A percentile compares a stretch with the other conserved stretches of the same genome.
These are phyloP conservation scores for Viola odorata DNA, from an alignment of 345 rosid genomes.

Conservation along the genomic window DNA sequence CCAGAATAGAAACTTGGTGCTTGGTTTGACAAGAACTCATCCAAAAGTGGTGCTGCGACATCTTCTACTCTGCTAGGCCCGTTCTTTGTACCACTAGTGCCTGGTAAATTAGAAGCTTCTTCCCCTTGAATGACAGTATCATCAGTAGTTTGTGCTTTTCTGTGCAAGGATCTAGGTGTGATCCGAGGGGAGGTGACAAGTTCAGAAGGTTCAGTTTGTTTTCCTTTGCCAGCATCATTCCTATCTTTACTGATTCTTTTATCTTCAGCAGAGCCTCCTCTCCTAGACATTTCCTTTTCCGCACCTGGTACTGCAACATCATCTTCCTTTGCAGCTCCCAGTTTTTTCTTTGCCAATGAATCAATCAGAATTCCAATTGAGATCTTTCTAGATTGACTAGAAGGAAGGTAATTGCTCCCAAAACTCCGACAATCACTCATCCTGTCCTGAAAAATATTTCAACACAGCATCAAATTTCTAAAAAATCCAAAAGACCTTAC, in stretches of 20 bases:
- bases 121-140: constrained; percentile 19
- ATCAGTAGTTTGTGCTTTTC: constrained; percentile 31
- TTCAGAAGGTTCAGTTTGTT: constrained; percentile 35
- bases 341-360: constrained; percentile 38
- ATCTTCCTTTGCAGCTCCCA: constrained; percentile 27
- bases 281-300: constrained; percentile 27
- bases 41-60: constrained; percentile 27
- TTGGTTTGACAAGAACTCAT: constrained; percentile 28
- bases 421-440: constrained; percentile 52
- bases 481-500: background rate
- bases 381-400: constrained; percentile 74
- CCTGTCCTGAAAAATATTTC: constrained; percentile 38
- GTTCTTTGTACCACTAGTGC: constrained; percentile 29
- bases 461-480: background rate
- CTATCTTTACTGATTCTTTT: constrained; percentile 26
- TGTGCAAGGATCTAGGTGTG: constrained; percentile 35
- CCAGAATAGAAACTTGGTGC: constrained; percentile 31
- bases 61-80: constrained; percentile 31
- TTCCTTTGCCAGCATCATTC: constrained; percentile 27
- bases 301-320: constrained; percentile 22
- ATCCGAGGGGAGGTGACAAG: constrained; percentile 57
- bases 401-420: constrained; percentile 47
- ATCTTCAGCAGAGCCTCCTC: constrained; percentile 23
- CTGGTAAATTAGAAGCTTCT: constrained; percentile 30
- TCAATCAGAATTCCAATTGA: constrained; percentile 71